Conservation (phyloP, 169 alveolate species). For the Plasmodium coatneyi region DNA sequence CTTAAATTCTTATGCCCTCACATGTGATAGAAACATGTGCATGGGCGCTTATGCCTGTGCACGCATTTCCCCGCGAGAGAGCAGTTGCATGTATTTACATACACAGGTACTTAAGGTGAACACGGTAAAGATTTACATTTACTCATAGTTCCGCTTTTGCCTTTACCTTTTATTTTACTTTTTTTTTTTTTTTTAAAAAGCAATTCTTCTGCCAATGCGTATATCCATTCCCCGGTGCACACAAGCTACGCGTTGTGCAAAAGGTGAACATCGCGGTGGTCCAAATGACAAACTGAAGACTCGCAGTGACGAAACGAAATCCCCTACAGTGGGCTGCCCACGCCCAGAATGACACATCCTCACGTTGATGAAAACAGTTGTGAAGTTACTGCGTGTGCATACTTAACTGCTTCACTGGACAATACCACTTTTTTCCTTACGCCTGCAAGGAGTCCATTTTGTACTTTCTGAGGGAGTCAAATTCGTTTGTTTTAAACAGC, state of each 20-base stretch:
- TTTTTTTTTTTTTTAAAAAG: too few species aligned
- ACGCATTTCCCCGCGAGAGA: not conserved
- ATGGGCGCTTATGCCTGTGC: not conserved
- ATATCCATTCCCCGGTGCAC: not conserved
- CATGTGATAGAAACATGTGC: not conserved
- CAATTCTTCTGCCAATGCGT: not conserved
- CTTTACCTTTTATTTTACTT: not conserved
- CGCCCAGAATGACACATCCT: not conserved
- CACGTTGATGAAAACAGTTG: not conserved
- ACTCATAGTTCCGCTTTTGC: not conserved
- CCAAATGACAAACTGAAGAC: not conserved
- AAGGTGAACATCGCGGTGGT: not conserved
- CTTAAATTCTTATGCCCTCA: not conserved
- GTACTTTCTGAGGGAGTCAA: too few species aligned
- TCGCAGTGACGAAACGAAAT: not conserved
- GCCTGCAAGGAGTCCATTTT: too few species aligned
- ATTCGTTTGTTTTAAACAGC: too few species aligned
- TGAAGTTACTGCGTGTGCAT: not conserved
- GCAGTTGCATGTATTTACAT: slow-evolving; percentile 1
- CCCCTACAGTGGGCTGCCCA: not conserved
- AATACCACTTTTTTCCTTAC: not conserved
- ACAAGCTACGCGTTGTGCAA: not conserved
- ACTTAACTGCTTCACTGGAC: not conserved
- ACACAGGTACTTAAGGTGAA: not conserved
- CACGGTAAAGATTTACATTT: not conserved